Base-by-base conservation (phyloP, 179 eudicot genomes). In the Monotropa hypopitys region DNA sequence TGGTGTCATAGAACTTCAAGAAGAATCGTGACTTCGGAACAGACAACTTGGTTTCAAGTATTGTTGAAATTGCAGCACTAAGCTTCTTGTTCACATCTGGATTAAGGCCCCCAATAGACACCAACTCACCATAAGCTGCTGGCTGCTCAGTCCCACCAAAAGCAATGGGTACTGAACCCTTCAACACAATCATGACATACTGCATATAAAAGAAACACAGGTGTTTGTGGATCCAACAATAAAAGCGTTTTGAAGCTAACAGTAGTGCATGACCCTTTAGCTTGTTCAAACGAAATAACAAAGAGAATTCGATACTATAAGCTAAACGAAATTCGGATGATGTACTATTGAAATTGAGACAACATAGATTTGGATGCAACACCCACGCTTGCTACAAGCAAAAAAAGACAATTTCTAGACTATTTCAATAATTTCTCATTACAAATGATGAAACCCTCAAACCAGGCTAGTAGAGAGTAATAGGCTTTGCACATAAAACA, bases 91-190 rank as follows among this genome's bases (percentile, higher is more conserved):
- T 92, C 28, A 82, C 87, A 61, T 85, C 90, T 20, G 97, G 84
- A 65, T 76, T 87, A 16, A 95, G 92, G 30, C 97, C 97, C 67
- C 97, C 97, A 74, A 93, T 95, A 53, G 99, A 95, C 61, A 95
- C 88, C 78, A 95, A 76, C 82, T 95, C 99, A 57, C 95, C 99
- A 84, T 83, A 93, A 4, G 98, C 98, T 68, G 96, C 94, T 45
- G 97, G 95, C 84, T 91, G 82, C 84, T 94, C 97, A 73, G 97
- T 88, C 59, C 98, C 97, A 68, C 97, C 98, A 80, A 94, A 94
- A 42, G 98, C 81, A 23, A 94, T 90, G 33, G 97, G 97, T 45
- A 94, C 91, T 30, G 97, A 92, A 73, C 97, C 98, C 80, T 94
- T 94, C 81, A 94, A 72, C 72, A 93, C 92, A 76, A 66, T 66